Conservation (phyloP, 768 basidiomycete genomes). For the Mycena leptocephala region DNA sequence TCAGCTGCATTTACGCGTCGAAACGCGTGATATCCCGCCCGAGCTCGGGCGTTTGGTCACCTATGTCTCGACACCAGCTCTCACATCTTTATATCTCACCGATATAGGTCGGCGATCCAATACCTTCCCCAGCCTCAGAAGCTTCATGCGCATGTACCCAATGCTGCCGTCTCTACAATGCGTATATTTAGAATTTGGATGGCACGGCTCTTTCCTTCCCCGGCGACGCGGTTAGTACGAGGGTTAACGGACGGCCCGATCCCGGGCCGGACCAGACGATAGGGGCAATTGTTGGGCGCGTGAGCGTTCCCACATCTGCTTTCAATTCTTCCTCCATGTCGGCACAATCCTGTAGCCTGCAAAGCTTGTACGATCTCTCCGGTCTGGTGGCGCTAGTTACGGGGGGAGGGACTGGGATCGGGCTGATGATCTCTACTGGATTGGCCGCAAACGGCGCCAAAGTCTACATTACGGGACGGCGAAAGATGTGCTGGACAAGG, state of each 20-base stretch:
- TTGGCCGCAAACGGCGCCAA: conserved; percentile 85
- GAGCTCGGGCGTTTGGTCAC: conserved; percentile 71
- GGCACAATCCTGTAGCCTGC: conserved; percentile 44
- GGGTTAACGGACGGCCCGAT: conserved; percentile 18
- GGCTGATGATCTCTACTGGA: conserved; percentile 79
- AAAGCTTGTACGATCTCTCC: conserved; percentile 65
- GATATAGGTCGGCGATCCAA: conserved; percentile 56
- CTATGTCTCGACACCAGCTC: conserved; percentile 64
- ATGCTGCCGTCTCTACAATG: conserved; percentile 54
- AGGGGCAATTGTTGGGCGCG: conserved; percentile 2
- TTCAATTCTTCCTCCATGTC: conserved; percentile 40
- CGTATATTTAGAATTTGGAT: conserved; percentile 62
- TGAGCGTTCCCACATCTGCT: background rate
- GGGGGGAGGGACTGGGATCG: conserved; percentile 70
- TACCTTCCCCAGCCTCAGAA: conserved; percentile 62
- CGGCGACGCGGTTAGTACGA: background rate
- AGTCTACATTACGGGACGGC: conserved; percentile 85
- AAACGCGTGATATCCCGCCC: conserved; percentile 72
- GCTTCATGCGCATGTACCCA: conserved; percentile 63
- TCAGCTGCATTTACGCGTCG: conserved; percentile 65
- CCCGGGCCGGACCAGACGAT: conserved; percentile 7
- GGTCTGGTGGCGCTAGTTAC: conserved; percentile 73
- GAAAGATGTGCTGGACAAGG: conserved; percentile 76
- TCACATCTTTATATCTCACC: conserved; percentile 64
- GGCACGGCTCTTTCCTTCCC: conserved; percentile 52